These are phyloP conservation scores for Neofusicoccum kwambonambiense DNA, from an alignment of 2,329 filamentous ascomycete species.

Conservation along the genomic window DNA sequence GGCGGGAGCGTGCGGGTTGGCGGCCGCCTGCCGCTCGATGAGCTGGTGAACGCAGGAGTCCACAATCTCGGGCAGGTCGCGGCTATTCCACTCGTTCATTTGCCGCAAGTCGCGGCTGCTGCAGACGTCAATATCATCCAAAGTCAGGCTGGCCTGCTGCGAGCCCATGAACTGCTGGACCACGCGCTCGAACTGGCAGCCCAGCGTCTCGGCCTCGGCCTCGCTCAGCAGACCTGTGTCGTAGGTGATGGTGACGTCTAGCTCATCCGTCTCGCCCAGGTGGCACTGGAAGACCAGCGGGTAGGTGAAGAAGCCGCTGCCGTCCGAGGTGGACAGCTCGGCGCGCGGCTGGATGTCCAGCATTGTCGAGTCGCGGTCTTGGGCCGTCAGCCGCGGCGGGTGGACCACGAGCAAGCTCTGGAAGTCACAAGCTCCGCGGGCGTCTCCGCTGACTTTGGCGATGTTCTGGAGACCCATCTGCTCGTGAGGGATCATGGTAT, in stretches of 20 bases:
- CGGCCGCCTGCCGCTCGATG: slow-evolving; percentile 41
- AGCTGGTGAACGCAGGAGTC: slow-evolving; percentile 49
- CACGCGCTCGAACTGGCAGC: slow-evolving; percentile 11
- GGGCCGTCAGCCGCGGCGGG: slow-evolving; percentile 15
- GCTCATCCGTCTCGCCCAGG: not conserved
- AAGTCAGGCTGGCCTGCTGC: not conserved
- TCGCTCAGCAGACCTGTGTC: not conserved
- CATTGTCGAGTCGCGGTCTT: no score
- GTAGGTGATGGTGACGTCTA: not conserved
- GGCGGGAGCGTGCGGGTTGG: slow-evolving; percentile 41
- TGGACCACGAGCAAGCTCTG: slow-evolving; percentile 54
- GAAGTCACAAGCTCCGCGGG: slow-evolving; percentile 53
- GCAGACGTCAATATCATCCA: not conserved
- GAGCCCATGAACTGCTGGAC: not conserved
- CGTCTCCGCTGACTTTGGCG: slow-evolving; percentile 44
- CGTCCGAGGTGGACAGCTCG: not conserved
- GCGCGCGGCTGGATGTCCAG: no score
- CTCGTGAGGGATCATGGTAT: slow-evolving; percentile 22
- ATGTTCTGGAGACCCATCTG: slow-evolving; percentile 30
- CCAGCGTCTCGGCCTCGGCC: not conserved
- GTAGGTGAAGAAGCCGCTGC: not conserved
- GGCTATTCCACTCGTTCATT: not conserved
- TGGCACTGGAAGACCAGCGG: not conserved
- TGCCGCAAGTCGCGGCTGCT: not conserved
- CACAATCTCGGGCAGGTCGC: slow-evolving; percentile 31